Evolutionary conservation across 2,329 filamentous ascomycete species (phyloP).

Genomic region (Sordariomycetes sp.): DNA sequence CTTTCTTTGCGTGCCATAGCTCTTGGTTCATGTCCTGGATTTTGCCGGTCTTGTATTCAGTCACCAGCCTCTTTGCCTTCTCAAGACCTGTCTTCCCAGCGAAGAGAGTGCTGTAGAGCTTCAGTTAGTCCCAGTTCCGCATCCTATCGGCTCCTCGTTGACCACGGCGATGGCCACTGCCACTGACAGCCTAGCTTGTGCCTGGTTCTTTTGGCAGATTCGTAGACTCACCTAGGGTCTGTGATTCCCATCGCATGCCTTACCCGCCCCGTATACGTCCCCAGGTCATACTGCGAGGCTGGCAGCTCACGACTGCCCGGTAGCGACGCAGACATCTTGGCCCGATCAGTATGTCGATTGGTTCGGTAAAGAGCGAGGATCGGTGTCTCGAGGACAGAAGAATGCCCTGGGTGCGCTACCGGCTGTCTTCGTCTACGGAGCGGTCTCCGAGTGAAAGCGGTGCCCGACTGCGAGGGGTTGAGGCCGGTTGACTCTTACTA

Average conservation of each 20-base stretch:
- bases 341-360: neutral
- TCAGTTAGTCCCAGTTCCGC: neutral
- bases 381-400: too few relatives aligned
- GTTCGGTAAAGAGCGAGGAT: too few relatives aligned
- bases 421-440: too few relatives aligned
- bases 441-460: too few relatives aligned
- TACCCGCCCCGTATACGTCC: constrained; percentile 91
- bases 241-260: constrained; percentile 81
- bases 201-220: too few relatives aligned
- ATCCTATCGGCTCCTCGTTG: neutral
- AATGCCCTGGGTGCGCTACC: too few relatives aligned
- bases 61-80: constrained; percentile 72
- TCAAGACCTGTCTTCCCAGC: constrained; percentile 72
- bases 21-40: constrained; percentile 76
- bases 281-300: constrained; percentile 83
- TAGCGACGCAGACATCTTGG: constrained; percentile 54
- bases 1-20: constrained; percentile 92
- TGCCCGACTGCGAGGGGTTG: too few relatives aligned
- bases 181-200: too few relatives aligned
- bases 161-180: too few relatives aligned
- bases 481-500: too few relatives aligned
- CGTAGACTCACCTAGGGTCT: constrained; percentile 67
- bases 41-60: constrained; percentile 80
- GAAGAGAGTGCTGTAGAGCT: constrained; percentile 64
- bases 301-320: constrained; percentile 72